Evolutionary conservation across 805 yeast genomes (phyloP), one percentile per base, ranked within the genome.

Genomic region (Candida germanica): DNA sequence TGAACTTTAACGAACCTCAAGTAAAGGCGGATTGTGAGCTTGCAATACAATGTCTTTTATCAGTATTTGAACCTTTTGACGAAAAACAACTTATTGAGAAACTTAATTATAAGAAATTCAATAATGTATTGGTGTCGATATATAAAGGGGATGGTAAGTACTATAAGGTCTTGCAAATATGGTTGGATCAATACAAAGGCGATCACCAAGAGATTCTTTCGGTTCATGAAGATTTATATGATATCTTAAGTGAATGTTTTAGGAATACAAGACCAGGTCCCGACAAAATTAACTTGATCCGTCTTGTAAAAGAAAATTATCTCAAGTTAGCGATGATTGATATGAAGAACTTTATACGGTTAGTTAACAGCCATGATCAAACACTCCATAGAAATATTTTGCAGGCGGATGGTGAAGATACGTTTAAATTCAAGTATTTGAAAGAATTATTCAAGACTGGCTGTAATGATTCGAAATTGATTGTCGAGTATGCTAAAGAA

Each of bases 1-100:
- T 86, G 47, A 46, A 63, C 13, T 62, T 54, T 33, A 48, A 61
- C 11, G 56, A 55, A 7, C 46, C 43, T 1, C 50, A 49, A 1
- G 43, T 69, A 33, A 68, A 63, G 35, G 71, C 65, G 18, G 91
- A 84, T 40, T 77, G 86, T 47, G 91, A 91, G 53, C 65, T 83
- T 29, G 89, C 95, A 9, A 56, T 88, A 7, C 86, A 82, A 48
- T 73, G 87, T 31, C 54, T 93, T 12, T 53, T 91, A 1, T 76
- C 94, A 0, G 66, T 70, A 1, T 83, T 81, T 52, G 77, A 73
- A 34, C 87, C 91, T 0, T 60, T 71, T 0, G 70, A 77, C 47
- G 61, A 74, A 16, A 66, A 69, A 1, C 58, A 56, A 14, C 54
- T 87, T 28, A 54, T 80, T 6, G 67, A 68, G 12, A 63, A 71